Percentiles rank a stretch among this genome's conserved stretches.
Evolutionary conservation across 352 stramenopile genomes (phyloP).

Genomic region (Phytophthora sansomeana): DNA sequence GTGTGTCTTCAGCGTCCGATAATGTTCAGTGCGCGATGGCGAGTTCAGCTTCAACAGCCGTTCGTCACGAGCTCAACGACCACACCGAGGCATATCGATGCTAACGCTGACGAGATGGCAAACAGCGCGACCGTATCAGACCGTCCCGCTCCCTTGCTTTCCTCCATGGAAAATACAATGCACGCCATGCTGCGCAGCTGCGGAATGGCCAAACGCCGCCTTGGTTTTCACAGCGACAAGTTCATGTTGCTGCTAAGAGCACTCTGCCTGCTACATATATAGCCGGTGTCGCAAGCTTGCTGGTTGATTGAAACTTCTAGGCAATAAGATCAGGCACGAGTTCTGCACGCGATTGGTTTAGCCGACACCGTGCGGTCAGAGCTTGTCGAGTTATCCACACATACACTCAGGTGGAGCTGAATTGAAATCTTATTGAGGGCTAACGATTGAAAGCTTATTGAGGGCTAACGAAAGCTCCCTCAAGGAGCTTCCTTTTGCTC

Average conservation of each 20-base stretch:
- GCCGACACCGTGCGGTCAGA: background rate
- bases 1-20: background rate
- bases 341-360: background rate
- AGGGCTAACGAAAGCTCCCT: too few relatives aligned
- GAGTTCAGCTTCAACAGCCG: background rate
- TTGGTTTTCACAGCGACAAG: background rate
- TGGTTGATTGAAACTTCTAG: background rate
- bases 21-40: background rate
- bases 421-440: too few relatives aligned
- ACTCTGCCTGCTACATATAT: too few relatives aligned
- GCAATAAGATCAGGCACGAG: background rate
- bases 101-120: background rate
- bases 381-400: background rate
- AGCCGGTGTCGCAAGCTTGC: background rate
- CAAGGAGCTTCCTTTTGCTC: too few relatives aligned
- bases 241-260: background rate
- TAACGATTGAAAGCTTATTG: too few relatives aligned
- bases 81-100: background rate
- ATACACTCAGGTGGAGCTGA: too few relatives aligned
- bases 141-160: background rate
- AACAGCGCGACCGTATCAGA: background rate
- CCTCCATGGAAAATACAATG: background rate
- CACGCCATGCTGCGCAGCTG: background rate
- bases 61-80: slow-evolving; percentile 1
- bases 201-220: background rate